Base-by-base conservation (phyloP, 192 early-diverging fungal species). In the Pecoramyces ruminantium region DNA sequence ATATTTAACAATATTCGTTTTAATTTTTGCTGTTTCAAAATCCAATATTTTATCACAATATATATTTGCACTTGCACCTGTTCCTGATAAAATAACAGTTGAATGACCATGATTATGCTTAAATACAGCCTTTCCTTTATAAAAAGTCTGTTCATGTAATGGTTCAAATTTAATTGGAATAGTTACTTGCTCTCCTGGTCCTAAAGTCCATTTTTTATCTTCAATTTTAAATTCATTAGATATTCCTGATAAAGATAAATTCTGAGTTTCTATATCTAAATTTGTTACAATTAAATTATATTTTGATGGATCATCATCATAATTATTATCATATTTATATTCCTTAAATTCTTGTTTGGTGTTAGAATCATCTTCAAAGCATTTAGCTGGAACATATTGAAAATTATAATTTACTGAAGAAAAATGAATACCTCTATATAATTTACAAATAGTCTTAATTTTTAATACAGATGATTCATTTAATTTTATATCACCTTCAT, bases 151-250 rank as follows among this genome's bases (percentile, higher is more conserved):
- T 78, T 91, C 88, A 78, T 86, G 83, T 25, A 85, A 84, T 5
- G 90, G 90, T 82, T 89, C 87, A 80, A 92, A 92, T 79, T 90
- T 87, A 0, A 92, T 82, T 30, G 87, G 88, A 77, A 92, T 87
- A 29, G 79, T 29, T 38, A 91, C 51, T 81, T 87, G 85, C 28
- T 87, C 87, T 77, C 88, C 88, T n/a, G 88, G 81, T 78, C 84
- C 83, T 29, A 92, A 78, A 25, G 78, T 30, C 90, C 90, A 92
- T 18, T 84, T 80, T 39, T 88, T 81, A 5, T 86, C 86, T 18
- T 84, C 84, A 18, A 91, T 82, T 21, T 80, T 83, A 78, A 91
- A 92, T 81, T 88, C 89, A 3, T 84, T 28, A 17, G 82, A 81
- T 34, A 91, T 88, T 39, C 80, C 83, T 30, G 84, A 82, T 34